Evolutionary conservation across 192 early-diverging fungal genomes (phyloP), one percentile per base, ranked within the genome.

Genomic region (Lunasporangiospora selenospora): DNA sequence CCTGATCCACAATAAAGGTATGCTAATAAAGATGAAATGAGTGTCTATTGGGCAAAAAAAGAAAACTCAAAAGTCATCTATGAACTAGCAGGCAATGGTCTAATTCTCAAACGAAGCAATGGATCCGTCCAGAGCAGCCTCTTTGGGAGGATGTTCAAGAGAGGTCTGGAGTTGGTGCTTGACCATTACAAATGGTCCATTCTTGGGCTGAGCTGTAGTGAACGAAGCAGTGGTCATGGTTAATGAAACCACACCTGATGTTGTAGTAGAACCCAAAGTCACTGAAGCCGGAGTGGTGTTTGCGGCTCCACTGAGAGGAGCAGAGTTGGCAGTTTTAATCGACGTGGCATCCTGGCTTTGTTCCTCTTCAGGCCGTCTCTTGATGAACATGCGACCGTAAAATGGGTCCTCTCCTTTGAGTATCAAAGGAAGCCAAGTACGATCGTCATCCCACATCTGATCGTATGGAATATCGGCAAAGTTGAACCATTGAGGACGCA

Each of bases 401-500:
- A 73, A 57, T 6, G 69, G 69, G 30, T 73, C 69, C 19, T 63
- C 53, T 6, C 55, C 69, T 27, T 73, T 36, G 24, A 73, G 49
- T 7, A 63, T 24, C 55, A 73, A 63, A 1, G 90, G 90, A 53
- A 88, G 79, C 91, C 91, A 92, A 21, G 64, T 38, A 6, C 34
- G 3, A 58, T 90, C 91, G 54, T 92, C 91, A 4, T 83, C 65
- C 91, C 91, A 92, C 91, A 92, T 92, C 18, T 62, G 49, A 10
- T 77, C 69, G 56, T 76, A 92, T 1, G 91, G 91, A 73, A 91
- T 80, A 18, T 71, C 49, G 23, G 65, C 51, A 27, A 80, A 61
- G 0, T 42, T 34, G 51, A 84, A 92, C 91, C 91, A 92, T 75
- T 91, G 52, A 1, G 89, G 89, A 26, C 73, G 71, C 91, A 92